Evolutionary conservation across 176 grass and related monocot genomes (phyloP).

Genomic region (Musa beccarii): DNA sequence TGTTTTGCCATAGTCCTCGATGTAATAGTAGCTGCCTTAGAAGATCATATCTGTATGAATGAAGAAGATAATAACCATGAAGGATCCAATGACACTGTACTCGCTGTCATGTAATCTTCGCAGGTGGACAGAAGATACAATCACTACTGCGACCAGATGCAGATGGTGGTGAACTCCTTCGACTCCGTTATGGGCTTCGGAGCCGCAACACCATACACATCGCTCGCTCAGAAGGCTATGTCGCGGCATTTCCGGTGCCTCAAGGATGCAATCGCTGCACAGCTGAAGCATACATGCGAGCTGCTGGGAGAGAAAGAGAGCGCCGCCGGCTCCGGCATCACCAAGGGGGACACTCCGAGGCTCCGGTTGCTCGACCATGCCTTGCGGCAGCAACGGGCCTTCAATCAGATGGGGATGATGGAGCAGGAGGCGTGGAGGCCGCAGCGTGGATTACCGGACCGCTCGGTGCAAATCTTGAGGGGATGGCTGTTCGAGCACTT

Average conservation of each 20-base stretch:
- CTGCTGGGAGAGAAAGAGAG: constrained; percentile 81
- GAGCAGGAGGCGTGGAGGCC: constrained; percentile 97
- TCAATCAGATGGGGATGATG: constrained; percentile 99
- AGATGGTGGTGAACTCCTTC: constrained; percentile 99
- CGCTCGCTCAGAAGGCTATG: constrained; percentile 97
- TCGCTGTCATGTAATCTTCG: not conserved
- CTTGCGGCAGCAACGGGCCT: constrained; percentile 89
- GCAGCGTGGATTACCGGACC: constrained; percentile 91
- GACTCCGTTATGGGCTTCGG: constrained; percentile 98
- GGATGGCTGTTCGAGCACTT: constrained; percentile 99
- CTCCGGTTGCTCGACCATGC: constrained; percentile 79
- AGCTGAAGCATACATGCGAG: constrained; percentile 68
- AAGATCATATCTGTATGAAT: too few species aligned
- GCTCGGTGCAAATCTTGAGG: constrained; percentile 71
- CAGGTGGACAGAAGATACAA: constrained; percentile 99
- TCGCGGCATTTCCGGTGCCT: constrained; percentile 98
- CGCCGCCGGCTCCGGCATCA: constrained; percentile 58
- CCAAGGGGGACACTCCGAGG: constrained; percentile 91
- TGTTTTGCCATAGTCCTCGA: not conserved
- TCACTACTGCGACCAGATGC: constrained; percentile 99
- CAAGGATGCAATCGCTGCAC: constrained; percentile 73
- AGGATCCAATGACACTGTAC: not conserved
- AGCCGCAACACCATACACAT: constrained; percentile 90
- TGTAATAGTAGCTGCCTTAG: not conserved
- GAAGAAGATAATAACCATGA: too few species aligned